phyloP scores from a whole-genome alignment of 1,139 yeast genomes.

The Pichia inconspicua region DNA sequence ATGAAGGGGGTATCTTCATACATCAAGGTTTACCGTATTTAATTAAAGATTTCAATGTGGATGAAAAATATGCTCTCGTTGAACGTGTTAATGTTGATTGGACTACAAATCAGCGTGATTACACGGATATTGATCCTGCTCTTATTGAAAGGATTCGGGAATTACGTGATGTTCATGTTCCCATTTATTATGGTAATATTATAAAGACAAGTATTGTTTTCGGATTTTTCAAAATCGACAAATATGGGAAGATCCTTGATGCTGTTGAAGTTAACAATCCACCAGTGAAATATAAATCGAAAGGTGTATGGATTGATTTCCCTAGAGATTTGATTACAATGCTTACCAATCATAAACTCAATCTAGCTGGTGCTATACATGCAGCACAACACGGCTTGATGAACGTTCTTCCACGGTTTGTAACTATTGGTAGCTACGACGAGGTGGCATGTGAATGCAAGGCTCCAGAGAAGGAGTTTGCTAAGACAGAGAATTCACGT shows the following conservation, averaged over 20 bases:
- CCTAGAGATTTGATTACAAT: conserved; percentile 56
- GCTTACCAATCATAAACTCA: conserved; percentile 49
- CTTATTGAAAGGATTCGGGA: conserved; percentile 62
- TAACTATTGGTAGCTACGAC: conserved; percentile 49
- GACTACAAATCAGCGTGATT: conserved; percentile 87
- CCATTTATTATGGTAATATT: conserved; percentile 69
- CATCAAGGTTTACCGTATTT: conserved; percentile 91
- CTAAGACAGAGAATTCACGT: conserved; percentile 57
- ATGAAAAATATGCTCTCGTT: conserved; percentile 71
- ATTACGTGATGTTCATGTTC: conserved; percentile 46
- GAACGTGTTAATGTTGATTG: conserved; percentile 87
- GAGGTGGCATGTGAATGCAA: conserved; percentile 91
- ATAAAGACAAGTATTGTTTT: conserved; percentile 69
- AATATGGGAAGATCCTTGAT: conserved; percentile 70
- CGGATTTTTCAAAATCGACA: conserved; percentile 85
- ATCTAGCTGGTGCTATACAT: conserved; percentile 87
- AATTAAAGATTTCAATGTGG: conserved; percentile 74
- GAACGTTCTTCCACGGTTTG: conserved; percentile 61
- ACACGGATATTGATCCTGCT: conserved; percentile 82
- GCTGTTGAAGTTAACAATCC: conserved; percentile 91
- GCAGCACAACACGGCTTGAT: conserved; percentile 90
- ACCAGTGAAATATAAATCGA: conserved; percentile 58
- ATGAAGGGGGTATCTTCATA: conserved; percentile 91
- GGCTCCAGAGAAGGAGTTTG: conserved; percentile 93
- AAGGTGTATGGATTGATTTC: conserved; percentile 89